Evolutionary conservation across 108 stramenopile species (phyloP).

Genomic region (Nitzschia sp.): DNA sequence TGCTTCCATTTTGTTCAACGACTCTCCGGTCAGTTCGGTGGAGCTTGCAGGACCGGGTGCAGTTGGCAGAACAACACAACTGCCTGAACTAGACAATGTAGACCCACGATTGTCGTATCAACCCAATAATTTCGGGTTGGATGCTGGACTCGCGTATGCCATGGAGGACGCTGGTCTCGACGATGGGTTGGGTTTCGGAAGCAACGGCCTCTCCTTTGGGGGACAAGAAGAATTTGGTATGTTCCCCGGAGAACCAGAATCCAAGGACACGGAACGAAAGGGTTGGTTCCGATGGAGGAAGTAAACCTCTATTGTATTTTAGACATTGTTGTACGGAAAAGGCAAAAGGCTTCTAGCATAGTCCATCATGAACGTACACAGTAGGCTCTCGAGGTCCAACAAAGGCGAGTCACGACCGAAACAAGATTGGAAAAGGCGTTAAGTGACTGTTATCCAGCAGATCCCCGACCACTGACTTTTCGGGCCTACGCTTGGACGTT

Average conservation of each 20-base stretch:
- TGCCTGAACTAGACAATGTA: constrained; percentile 1
- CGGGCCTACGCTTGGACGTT: too few relatives aligned
- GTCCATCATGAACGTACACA: too few relatives aligned
- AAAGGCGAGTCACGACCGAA: too few relatives aligned
- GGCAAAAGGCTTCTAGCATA: too few relatives aligned
- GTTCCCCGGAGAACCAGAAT: neutral
- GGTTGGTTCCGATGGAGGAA: constrained; percentile 2
- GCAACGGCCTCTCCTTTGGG: constrained; percentile 4
- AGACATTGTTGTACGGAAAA: too few relatives aligned
- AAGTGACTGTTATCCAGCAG: too few relatives aligned
- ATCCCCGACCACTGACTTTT: too few relatives aligned
- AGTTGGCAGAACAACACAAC: neutral
- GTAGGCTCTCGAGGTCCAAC: too few relatives aligned
- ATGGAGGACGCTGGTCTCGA: constrained; percentile 13
- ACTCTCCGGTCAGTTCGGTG: constrained; percentile 7
- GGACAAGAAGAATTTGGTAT: neutral
- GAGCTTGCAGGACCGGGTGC: neutral
- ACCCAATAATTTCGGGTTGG: neutral
- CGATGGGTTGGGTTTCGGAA: constrained; percentile 13
- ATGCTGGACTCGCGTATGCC: constrained; percentile 5
- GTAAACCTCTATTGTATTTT: neutral
- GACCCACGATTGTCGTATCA: neutral
- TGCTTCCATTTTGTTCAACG: constrained; percentile 25
- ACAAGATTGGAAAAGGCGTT: too few relatives aligned
- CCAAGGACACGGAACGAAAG: neutral